Conservation (phyloP, 2,329 filamentous ascomycete species). For the Aplosporella prunicola region DNA sequence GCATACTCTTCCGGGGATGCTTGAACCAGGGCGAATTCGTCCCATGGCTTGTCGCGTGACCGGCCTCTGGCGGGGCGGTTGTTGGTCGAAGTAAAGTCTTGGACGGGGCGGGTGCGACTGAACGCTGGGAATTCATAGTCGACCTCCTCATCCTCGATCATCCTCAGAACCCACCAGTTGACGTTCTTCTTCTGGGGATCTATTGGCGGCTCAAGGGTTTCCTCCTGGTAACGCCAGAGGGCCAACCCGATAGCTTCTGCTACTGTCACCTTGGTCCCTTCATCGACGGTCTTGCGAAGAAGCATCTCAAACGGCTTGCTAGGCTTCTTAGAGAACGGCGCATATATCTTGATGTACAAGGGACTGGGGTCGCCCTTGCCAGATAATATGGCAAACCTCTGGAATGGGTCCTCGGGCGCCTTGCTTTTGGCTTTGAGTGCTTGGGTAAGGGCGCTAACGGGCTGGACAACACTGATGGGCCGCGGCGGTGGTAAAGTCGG, state of each 20-base stretch:
- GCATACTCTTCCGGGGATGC: constrained; percentile 58
- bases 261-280: constrained; percentile 61
- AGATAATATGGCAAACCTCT: constrained; percentile 65
- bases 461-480: constrained; percentile 60
- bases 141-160: constrained; percentile 77
- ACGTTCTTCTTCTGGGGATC: constrained; percentile 60
- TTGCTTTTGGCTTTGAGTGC: constrained; percentile 64
- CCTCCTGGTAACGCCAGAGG: constrained; percentile 68
- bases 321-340: constrained; percentile 57
- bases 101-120: constrained; percentile 63
- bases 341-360: constrained; percentile 67
- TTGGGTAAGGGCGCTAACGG: constrained; percentile 61
- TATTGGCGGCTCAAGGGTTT: constrained; percentile 60
- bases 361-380: constrained; percentile 72
- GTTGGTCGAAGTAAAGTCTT: constrained; percentile 69
- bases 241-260: constrained; percentile 74
- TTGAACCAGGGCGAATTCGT: constrained; percentile 72
- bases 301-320: constrained; percentile 61
- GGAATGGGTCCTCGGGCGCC: constrained; percentile 61
- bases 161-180: constrained; percentile 72
- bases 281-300: constrained; percentile 59
- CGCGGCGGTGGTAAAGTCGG: constrained; percentile 62
- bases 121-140: constrained; percentile 78
- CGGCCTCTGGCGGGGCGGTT: constrained; percentile 56
- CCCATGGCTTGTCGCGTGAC: constrained; percentile 66